phyloP scores from a whole-genome alignment of 2,329 filamentous ascomycete species.

The Neocucurbitaria cava region DNA sequence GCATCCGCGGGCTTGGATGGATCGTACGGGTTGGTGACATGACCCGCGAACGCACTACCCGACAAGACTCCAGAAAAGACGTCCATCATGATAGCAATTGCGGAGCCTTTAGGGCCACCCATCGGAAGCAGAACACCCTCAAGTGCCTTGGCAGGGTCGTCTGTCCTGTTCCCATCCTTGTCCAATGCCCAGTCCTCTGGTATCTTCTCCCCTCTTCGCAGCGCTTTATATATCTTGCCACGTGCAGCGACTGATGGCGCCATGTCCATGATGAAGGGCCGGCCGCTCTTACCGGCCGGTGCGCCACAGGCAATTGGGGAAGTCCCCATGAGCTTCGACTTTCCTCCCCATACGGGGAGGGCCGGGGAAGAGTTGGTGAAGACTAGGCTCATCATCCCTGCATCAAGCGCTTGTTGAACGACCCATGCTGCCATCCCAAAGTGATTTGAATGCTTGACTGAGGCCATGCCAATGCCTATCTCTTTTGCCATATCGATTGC shows the following conservation, averaged over 20 bases:
- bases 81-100: constrained; percentile 84
- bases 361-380: constrained; percentile 71
- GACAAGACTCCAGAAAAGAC: constrained; percentile 82
- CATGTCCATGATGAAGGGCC: constrained; percentile 78
- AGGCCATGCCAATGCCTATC: constrained; percentile 77
- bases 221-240: constrained; percentile 77
- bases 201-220: constrained; percentile 72
- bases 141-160: constrained; percentile 74
- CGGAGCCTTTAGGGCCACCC: constrained; percentile 84
- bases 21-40: constrained; percentile 80
- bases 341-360: constrained; percentile 73
- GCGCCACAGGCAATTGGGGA: constrained; percentile 79
- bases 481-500: constrained; percentile 71
- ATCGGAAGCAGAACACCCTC: constrained; percentile 80
- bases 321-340: constrained; percentile 73
- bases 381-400: constrained; percentile 67
- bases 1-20: constrained; percentile 72
- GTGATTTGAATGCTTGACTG: constrained; percentile 78
- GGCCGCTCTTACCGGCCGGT: constrained; percentile 63
- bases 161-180: constrained; percentile 70
- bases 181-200: constrained; percentile 78
- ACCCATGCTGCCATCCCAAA: constrained; percentile 86
- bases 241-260: constrained; percentile 72
- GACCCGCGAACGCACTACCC: constrained; percentile 78
- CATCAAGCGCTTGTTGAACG: constrained; percentile 78